Conservation (phyloP, 371 early-diverging fungal genomes). For the Mucor mucedo region DNA sequence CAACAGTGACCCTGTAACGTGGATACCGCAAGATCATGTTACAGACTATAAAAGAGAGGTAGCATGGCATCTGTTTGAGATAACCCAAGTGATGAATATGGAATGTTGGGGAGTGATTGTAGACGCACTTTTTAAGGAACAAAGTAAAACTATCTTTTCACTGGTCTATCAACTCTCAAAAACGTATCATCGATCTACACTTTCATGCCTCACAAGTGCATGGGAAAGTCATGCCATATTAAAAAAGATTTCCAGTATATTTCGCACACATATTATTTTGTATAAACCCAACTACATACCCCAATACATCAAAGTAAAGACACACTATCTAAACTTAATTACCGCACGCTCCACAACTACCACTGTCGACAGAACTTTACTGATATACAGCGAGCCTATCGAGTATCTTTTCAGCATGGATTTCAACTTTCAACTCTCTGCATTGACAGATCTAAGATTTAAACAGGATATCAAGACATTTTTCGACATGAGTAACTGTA, state of each 20-base stretch:
- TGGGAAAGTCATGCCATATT: neutral
- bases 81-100: neutral
- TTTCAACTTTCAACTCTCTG: constrained; percentile 1
- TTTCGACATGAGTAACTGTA: constrained; percentile 4
- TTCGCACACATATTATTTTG: neutral
- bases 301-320: constrained; percentile 3
- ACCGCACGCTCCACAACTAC: neutral
- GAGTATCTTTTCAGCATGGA: constrained; percentile 6
- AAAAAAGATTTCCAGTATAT: neutral
- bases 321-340: constrained; percentile 4
- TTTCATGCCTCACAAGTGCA: neutral
- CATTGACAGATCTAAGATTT: constrained; percentile 3
- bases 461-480: neutral
- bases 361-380: neutral
- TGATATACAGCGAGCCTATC: constrained; percentile 6
- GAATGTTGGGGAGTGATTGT: constrained; percentile 7
- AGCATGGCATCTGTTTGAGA: constrained; percentile 4
- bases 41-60: constrained; percentile 2
- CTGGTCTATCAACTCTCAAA: constrained; percentile 8
- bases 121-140: neutral
- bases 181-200: neutral
- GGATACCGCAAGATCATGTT: constrained; percentile 6
- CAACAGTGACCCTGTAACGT: constrained; percentile 4
- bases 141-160: neutral
- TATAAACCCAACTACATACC: constrained; percentile 11